Evolutionary conservation across 192 early-diverging fungal species (phyloP), one percentile per base, ranked within the genome.

Genomic region (Backusella australiensis): DNA sequence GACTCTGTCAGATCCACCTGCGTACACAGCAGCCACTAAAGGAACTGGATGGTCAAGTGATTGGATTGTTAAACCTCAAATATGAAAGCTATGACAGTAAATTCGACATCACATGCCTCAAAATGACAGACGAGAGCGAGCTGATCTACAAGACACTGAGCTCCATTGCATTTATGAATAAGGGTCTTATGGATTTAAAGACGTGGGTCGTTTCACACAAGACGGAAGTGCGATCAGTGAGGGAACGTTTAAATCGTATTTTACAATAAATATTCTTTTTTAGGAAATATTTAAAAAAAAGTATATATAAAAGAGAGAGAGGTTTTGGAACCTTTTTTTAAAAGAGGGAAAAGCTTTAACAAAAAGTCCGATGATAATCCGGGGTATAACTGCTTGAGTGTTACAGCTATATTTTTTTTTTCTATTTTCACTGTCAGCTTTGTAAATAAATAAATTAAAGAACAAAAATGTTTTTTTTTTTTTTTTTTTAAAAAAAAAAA

Each of bases 71-170:
- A 12, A 83, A 83, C 53, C 44, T 83, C 21, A 67, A 49, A 19
- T 81, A 68, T 65, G 34, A 44, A 26, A 29, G 35, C 5, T 75
- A 81, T 75, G 82, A 83, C 67, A 1, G 34, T 4, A 81, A 81
- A 14, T 78, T 75, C 19, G 69, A 65, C 26, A 78, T 83, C 32
- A 67, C 67, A 17, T 41, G 65, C 32, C 32, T 83, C 17, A 71
- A 73, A 32, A 53, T 74, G 34, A 52, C 72, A 14, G 80, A 78
- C 26, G 80, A 83, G 19, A 75, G 49, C 14, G 80, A 78, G 36
- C 19, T 78, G 7, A 19, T 71, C 5, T 67, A 21, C 15, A 75
- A 75, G 14, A 8, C 56, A 1, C 4, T 63, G 56, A 63, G 23
- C 11, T 63, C 56, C 23, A 63, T 12, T 9, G 26, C 56, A 23